These are phyloP conservation scores for Cnidoscolus chayamansa DNA, from an alignment of 441 rosid species.

Conservation along the genomic window DNA sequence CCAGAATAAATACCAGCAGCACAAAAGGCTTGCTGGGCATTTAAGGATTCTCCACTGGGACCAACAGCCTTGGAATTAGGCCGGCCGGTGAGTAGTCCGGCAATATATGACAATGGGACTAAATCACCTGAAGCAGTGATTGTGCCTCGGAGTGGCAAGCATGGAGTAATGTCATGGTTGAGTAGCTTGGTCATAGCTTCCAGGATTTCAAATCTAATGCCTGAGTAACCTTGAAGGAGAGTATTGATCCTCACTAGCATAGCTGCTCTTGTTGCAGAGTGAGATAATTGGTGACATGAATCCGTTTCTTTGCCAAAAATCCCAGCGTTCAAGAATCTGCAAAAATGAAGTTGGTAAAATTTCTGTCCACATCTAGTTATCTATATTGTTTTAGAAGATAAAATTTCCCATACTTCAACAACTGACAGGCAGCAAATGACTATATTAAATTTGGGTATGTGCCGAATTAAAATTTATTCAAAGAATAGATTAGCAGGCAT, in stretches of 20 bases:
- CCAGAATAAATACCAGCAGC: too few species aligned
- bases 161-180: too few species aligned
- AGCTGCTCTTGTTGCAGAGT: constrained; percentile 49
- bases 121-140: constrained; percentile 55
- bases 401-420: too few species aligned
- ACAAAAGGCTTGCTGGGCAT: constrained; percentile 34
- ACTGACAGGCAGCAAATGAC: too few species aligned
- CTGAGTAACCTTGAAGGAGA: too few species aligned
- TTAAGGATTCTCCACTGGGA: constrained; percentile 37
- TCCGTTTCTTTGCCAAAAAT: constrained; percentile 2
- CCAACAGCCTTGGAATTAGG: constrained; percentile 47
- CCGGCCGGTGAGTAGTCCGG: constrained; percentile 48
- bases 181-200: constrained; percentile 38
- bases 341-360: too few species aligned
- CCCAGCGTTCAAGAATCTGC: too few species aligned
- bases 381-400: too few species aligned
- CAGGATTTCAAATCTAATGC: constrained; percentile 20
- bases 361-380: too few species aligned
- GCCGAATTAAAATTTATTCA: too few species aligned
- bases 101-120: constrained; percentile 53
- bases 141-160: constrained; percentile 25
- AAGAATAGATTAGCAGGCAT: too few species aligned
- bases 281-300: constrained; percentile 45
- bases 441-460: too few species aligned
- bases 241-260: constrained; percentile 32